These are phyloP conservation scores for Biscogniauxia marginata DNA, from an alignment of 2,329 filamentous ascomycete species.

Conservation along the genomic window DNA sequence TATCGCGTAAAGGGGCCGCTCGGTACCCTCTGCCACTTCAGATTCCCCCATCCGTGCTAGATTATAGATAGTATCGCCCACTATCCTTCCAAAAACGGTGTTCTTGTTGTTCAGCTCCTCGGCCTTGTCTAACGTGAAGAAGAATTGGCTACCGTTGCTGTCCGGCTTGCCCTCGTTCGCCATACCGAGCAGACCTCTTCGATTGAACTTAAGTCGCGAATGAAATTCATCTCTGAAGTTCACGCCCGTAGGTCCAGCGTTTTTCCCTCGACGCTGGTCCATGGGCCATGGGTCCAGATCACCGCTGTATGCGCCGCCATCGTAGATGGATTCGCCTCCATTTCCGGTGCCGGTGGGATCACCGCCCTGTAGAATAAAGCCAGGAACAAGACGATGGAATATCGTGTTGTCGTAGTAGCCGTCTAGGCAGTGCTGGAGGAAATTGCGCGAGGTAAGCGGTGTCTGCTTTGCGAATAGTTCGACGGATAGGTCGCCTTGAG, in stretches of 20 bases:
- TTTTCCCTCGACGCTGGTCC: conserved; percentile 62
- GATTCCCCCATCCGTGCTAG: conserved; percentile 88
- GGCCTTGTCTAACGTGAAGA: conserved; percentile 83
- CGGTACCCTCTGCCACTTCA: conserved; percentile 74
- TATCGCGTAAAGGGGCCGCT: conserved; percentile 82
- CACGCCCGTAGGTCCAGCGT: conserved; percentile 58
- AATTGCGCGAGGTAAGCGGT: conserved; percentile 88
- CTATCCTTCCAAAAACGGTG: conserved; percentile 88
- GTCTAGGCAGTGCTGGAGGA: conserved; percentile 90
- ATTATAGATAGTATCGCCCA: conserved; percentile 95
- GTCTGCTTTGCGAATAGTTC: conserved; percentile 95
- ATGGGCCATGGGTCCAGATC: conserved; percentile 72
- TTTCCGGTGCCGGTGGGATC: conserved; percentile 91
- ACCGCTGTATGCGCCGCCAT: conserved; percentile 72
- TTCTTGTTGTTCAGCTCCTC: conserved; percentile 87
- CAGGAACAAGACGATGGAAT: conserved; percentile 89
- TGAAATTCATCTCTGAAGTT: conserved; percentile 85
- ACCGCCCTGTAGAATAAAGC: conserved; percentile 91
- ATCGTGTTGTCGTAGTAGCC: conserved; percentile 93
- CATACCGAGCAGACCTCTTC: conserved; percentile 90
- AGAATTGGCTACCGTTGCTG: conserved; percentile 95
- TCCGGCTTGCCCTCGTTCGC: conserved; percentile 78
- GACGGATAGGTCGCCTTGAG: conserved; percentile 81
- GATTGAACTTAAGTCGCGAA: conserved; percentile 86
- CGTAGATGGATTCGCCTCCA: conserved; percentile 89